Conservation (phyloP, 2,329 filamentous ascomycete genomes). For the Epichloe baconii region DNA sequence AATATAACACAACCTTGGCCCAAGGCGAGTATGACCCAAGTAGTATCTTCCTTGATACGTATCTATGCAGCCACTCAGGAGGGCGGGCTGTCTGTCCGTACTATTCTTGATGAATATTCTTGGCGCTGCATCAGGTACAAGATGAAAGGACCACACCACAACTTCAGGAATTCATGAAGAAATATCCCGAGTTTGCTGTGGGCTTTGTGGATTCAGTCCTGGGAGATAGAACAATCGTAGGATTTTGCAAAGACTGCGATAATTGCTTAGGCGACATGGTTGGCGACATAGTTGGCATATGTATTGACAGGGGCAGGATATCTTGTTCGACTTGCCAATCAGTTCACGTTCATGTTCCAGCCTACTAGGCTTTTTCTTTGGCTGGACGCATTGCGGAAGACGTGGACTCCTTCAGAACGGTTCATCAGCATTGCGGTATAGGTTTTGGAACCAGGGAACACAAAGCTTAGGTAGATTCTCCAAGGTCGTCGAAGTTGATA, state of each 20-base stretch:
- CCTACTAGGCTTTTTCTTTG: too few species aligned
- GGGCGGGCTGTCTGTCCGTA: too few species aligned
- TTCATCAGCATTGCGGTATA: too few species aligned
- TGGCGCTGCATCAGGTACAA: not conserved
- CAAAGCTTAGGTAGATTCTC: too few species aligned
- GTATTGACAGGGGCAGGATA: too few species aligned
- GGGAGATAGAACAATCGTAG: not conserved
- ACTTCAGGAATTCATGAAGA: not conserved
- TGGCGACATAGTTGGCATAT: too few species aligned
- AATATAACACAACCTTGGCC: accelerated
- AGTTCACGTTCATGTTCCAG: too few species aligned
- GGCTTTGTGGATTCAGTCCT: not conserved
- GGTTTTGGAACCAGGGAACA: too few species aligned
- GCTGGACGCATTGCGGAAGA: too few species aligned
- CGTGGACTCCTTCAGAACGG: too few species aligned
- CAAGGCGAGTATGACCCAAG: accelerated
- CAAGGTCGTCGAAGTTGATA: too few species aligned
- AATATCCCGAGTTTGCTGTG: not conserved
- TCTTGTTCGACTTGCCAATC: accelerated
- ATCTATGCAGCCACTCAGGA: not conserved
- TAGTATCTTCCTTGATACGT: not conserved
- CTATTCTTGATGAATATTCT: accelerated
- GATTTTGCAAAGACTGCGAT: accelerated
- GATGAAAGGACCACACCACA: not conserved
- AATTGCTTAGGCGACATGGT: too few species aligned